These are phyloP conservation scores for Lichtheimia hyalospora DNA, from an alignment of 371 early-diverging fungal genomes.

Conservation along the genomic window DNA sequence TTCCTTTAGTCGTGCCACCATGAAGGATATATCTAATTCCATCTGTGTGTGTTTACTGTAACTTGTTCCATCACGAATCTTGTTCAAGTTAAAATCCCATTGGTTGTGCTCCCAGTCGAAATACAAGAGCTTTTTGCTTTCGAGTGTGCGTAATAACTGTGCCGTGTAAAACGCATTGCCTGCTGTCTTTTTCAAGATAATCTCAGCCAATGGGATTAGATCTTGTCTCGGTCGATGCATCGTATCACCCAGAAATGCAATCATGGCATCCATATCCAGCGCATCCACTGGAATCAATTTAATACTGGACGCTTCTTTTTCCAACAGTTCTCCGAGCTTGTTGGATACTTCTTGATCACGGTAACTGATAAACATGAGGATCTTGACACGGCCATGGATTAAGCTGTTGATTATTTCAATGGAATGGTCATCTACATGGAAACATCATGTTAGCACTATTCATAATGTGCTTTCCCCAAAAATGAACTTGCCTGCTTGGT, in stretches of 20 bases:
- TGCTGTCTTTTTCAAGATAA: slow-evolving; percentile 32
- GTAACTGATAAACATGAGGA: slow-evolving; percentile 30
- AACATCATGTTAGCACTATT: background rate
- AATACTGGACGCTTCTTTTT: slow-evolving; percentile 20
- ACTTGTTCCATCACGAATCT: slow-evolving; percentile 17
- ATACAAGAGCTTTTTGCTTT: slow-evolving; percentile 42
- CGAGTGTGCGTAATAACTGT: slow-evolving; percentile 32
- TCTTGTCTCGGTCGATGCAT: slow-evolving; percentile 31
- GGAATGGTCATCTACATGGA: slow-evolving; percentile 33
- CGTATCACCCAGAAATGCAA: slow-evolving; percentile 33
- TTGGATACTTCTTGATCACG: slow-evolving; percentile 35
- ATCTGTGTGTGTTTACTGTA: background rate
- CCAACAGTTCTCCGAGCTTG: slow-evolving; percentile 16
- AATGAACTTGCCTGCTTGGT: slow-evolving; percentile 31
- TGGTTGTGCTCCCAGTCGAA: slow-evolving; percentile 48
- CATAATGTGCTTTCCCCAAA: too few relatives aligned
- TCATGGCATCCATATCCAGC: slow-evolving; percentile 31
- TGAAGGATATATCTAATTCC: slow-evolving; percentile 31
- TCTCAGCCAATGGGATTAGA: slow-evolving; percentile 30
- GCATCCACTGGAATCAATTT: slow-evolving; percentile 27
- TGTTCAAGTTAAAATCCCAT: slow-evolving; percentile 41
- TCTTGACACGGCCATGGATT: slow-evolving; percentile 25
- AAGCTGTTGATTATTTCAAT: slow-evolving; percentile 38
- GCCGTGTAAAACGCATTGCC: slow-evolving; percentile 44
- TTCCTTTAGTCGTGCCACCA: slow-evolving; percentile 33